Base-by-base conservation (phyloP, 805 yeast species). In the Nakazawaea holstii region DNA sequence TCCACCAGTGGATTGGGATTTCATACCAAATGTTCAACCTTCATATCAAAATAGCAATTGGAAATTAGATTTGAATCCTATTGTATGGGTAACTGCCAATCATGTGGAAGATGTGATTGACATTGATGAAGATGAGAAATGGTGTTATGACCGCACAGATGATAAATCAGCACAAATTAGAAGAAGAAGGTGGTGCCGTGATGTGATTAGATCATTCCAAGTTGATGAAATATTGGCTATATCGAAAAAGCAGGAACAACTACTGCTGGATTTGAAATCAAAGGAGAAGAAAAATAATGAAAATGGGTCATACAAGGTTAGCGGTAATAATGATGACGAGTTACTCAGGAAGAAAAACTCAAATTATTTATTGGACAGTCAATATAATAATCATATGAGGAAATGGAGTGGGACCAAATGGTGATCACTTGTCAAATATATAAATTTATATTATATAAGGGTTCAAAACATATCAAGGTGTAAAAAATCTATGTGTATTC, bases 51-150 rank as follows among this genome's bases (percentile, higher is more conserved):
- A 59, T 6, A 55, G 59, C 4, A 72, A 74, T 10, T 88, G 96
- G 96, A 65, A 63, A 8, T 58, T 87, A 41, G 95, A 88, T 61
- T 69, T 82, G 41, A 67, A 74, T 15, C 88, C 89, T 0, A 65
- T 67, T 26, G 62, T 56, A 2, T 88, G 96, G 96, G 87, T 82
- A 7, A 63, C 64, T 39, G 58, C 64, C 2, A 73, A 77, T 45
- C 66, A 76, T 43, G 64, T 84, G 11, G 49, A 56, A 28, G 83
- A 77, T 48, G 63, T 78, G 39, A 79, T 84, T 13, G 72, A 70
- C 17, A 70, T 86, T 17, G 95, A 88, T 64, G 68, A 76, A 28
- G 90, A 81, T 48, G 86, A 84, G 36, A 88, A 88, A 62, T 88
- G 96, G 96, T 92, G 87, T 15, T 88, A 88, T 60, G 96, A 88